A percentile compares a stretch with the other conserved stretches of the same genome.
These are phyloP conservation scores for Lathyrus sativus DNA, from an alignment of 306 rosid species.

Conservation along the genomic window DNA sequence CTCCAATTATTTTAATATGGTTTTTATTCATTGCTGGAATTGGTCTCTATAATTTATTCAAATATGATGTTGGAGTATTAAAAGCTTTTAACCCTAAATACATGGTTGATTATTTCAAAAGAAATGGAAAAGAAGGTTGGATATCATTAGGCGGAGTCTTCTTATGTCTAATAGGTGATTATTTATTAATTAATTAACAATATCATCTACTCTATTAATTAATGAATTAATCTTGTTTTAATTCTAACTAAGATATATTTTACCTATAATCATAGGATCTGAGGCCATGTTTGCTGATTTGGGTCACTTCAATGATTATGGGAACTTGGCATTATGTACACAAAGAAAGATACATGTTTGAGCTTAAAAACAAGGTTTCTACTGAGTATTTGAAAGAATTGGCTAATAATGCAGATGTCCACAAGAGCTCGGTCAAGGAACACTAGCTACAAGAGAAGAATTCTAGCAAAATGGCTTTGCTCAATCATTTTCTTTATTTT, in stretches of 20 bases:
- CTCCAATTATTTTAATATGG: slow-evolving; percentile 43
- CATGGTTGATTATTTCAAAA: slow-evolving; percentile 48
- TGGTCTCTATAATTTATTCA: slow-evolving; percentile 51
- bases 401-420: slow-evolving; percentile 41
- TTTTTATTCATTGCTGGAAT: slow-evolving; percentile 47
- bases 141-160: slow-evolving; percentile 55
- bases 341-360: slow-evolving; percentile 65
- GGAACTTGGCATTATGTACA: slow-evolving; percentile 79
- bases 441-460: too few relatives aligned
- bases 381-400: slow-evolving; percentile 51
- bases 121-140: slow-evolving; percentile 55
- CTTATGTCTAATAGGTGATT: slow-evolving; percentile 46
- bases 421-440: slow-evolving; percentile 82
- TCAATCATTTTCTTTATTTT: slow-evolving; percentile 51
- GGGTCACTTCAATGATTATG: slow-evolving; percentile 79
- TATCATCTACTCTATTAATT: background rate
- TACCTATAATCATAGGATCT: slow-evolving; percentile 49
- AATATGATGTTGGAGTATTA: slow-evolving; percentile 45
- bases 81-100: slow-evolving; percentile 53
- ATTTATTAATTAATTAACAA: background rate
- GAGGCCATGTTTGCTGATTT: slow-evolving; percentile 97
- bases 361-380: slow-evolving; percentile 68
- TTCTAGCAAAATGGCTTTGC: slow-evolving; percentile 38
- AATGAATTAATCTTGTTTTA: slow-evolving; percentile 5
- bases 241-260: background rate